phyloP scores from a whole-genome alignment of 306 rosid genomes.

The Pyrus bretschneideri region DNA sequence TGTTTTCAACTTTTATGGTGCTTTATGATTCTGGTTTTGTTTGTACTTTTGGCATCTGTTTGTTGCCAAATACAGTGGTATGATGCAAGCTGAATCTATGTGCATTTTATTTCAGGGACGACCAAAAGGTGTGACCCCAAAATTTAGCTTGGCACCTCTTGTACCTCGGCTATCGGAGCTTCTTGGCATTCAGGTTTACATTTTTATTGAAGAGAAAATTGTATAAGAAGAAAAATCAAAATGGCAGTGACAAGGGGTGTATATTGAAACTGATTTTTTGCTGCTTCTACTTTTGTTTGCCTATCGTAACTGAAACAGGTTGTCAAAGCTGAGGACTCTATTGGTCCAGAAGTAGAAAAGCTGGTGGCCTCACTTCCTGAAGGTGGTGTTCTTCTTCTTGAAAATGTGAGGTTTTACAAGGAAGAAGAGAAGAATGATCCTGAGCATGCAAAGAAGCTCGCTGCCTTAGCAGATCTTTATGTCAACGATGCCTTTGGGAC shows the following conservation, averaged over 20 bases:
- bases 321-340: constrained; percentile 83
- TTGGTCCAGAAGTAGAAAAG: constrained; percentile 93
- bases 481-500: constrained; percentile 99
- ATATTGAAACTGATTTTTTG: not conserved
- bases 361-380: constrained; percentile 81
- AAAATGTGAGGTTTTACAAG: constrained; percentile 94
- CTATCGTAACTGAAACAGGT: constrained; percentile 42
- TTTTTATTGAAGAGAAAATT: not conserved
- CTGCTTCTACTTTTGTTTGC: constrained; percentile 10
- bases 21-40: not conserved
- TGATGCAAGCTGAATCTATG: constrained; percentile 1
- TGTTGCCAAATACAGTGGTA: not conserved
- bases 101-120: constrained; percentile 68
- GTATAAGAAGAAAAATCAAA: not conserved
- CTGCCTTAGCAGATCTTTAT: constrained; percentile 79
- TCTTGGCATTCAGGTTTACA: constrained; percentile 74
- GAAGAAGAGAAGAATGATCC: constrained; percentile 99
- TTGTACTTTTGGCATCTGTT: not conserved
- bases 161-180: constrained; percentile 90
- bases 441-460: constrained; percentile 91
- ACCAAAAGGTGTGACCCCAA: constrained; percentile 97
- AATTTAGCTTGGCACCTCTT: constrained; percentile 93
- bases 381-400: constrained; percentile 89
- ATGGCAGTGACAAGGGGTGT: constrained; percentile 1
- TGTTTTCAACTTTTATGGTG: not conserved